Base-by-base conservation (phyloP, 805 yeast species). In the Ogataea siamensis region DNA sequence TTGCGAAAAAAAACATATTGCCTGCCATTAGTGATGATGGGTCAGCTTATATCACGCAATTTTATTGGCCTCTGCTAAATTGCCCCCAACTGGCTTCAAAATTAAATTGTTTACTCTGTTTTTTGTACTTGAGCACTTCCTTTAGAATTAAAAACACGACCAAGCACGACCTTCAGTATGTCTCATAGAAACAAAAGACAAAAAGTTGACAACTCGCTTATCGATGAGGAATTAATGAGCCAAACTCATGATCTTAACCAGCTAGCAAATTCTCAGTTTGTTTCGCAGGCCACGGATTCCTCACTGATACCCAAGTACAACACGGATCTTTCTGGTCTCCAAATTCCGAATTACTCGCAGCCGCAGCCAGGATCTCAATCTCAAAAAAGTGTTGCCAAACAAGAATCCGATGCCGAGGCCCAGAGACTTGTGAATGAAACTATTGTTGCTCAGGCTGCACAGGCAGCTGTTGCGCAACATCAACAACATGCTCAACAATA, bases 141-240 rank as follows among this genome's bases (percentile, higher is more conserved):
- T 46, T 46, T 45, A 32, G 35, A 42, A 32, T 37, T 26, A 30
- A 34, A 37, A 33, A 35, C 43, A 34, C 39, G 40, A 40, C 40
- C 44, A 35, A 33, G 28, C 28, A 28, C 32, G 32, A 39, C 37
- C 47, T 26, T 34, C 14, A 28, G 19, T 26, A 46, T 51, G 50
- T 47, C 45, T 13, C 45, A 37, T 22, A 42, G 49, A 37, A 26
- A 39, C 24, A 52, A 52, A 35, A 46, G 52, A 37, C 48, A 48
- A 37, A 53, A 53, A 28, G 42, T 50, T 14, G 55, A 53, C 24
- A 44, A 34, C 36, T 44, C 54, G 15, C 34, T 53, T 9, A 48
- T 51, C 13, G 55, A 51, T 31, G 56, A 53, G 28, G 56, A 50
- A 19, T 32, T 51, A 5, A 50, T 50, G 48, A 42, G 40, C 21